These are phyloP conservation scores for Obelidium mucronatum DNA, from an alignment of 192 early-diverging fungal species.

Conservation along the genomic window DNA sequence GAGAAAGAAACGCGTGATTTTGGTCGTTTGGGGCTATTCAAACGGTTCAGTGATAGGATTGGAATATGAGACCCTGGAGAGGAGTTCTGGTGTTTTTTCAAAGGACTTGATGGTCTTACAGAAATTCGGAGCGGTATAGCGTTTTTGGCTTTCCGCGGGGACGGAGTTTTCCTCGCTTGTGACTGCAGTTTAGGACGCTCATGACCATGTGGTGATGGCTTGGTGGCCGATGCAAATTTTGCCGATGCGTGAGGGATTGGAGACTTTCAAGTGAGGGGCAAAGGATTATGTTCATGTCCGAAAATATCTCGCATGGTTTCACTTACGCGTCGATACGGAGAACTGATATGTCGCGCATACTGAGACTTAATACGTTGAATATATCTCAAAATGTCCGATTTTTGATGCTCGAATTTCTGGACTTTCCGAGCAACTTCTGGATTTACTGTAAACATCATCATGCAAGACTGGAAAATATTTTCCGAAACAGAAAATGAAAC, in stretches of 20 bases:
- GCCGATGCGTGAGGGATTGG: neutral
- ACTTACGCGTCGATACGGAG: neutral
- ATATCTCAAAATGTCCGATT: slow-evolving; percentile 11
- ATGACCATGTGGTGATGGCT: neutral
- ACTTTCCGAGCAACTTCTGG: neutral
- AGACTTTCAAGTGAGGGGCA: neutral
- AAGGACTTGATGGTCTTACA: neutral
- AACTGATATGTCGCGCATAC: slow-evolving; percentile 2
- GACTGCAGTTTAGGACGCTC: neutral
- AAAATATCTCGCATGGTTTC: too few species aligned
- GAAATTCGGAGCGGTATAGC: neutral
- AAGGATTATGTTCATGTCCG: too few species aligned
- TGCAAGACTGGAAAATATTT: too few species aligned
- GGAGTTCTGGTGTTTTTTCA: neutral
- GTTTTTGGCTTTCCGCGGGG: neutral
- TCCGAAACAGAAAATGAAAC: too few species aligned
- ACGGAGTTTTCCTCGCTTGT: too few species aligned
- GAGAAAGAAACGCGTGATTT: too few species aligned
- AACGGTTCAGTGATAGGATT: neutral
- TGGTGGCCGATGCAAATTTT: neutral
- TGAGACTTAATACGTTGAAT: slow-evolving; percentile 5
- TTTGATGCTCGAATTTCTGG: slow-evolving; percentile 10
- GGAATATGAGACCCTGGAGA: neutral
- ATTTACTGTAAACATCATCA: neutral
- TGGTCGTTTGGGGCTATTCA: neutral